Evolutionary conservation across 257 asterid species (phyloP), one percentile per base, ranked within the genome.

Genomic region (Solanum medicagineum): DNA sequence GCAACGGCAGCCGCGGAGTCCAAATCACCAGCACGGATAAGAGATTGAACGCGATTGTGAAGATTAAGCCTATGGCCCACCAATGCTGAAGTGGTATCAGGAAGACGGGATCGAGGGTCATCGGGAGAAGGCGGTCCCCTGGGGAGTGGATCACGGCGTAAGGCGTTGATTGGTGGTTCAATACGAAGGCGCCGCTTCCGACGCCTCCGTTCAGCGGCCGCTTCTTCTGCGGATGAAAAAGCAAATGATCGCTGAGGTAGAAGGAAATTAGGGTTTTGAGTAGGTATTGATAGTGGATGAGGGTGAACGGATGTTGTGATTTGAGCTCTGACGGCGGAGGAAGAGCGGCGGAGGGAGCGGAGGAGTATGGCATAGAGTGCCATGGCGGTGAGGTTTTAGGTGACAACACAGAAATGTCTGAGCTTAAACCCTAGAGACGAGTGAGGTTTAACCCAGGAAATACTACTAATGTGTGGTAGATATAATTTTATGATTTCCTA

Each of bases 41-140:
- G 97, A 45, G 97, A 91, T 84, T 94, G 98, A 17, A 96, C 99
- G 9, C 98, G 97, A 89, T 96, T 96, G 92, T 96, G 99, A 45
- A 96, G 94, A 88, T 90, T 92, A 85, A 94, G 98, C 16, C 97
- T 94, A 54, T 89, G 91, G 14, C 99, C 99, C 4, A 90, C 92
- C 3, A 96, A 92, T 20, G 93, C 89, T 3, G 97, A 93, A 55
- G 99, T 96, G 73, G 93, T 88, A 75, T 96, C 98, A 1, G 99
- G 98, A 26, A 94, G 92, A 20, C 92, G 93, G 36, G 96, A 94
- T 65, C 90, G 91, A 70, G 85, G 83, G 3, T 88, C 89, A 83
- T 70, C 86, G 54, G 89, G 81, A 75, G 85, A 75, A 51, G 69
- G 77, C 3, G 89, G 86, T 2, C 90, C 85, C 49, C 87, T 63